Percentiles rank a stretch among this genome's conserved stretches.
phyloP scores from a whole-genome alignment of 805 yeast genomes.

The Ogataea paradorogensis region DNA sequence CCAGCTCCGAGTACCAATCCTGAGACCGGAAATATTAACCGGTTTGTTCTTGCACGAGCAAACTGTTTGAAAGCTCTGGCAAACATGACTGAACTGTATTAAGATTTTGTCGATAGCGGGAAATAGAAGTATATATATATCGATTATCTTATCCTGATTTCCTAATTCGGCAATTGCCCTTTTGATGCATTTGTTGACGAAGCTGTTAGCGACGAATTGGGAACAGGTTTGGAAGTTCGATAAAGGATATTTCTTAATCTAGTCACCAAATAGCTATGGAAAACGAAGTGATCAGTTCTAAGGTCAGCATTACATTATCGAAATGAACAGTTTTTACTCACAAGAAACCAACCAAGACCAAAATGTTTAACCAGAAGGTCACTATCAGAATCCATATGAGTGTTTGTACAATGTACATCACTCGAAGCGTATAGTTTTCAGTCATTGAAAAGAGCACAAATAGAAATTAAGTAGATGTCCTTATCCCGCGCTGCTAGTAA shows the following conservation, averaged over 20 bases:
- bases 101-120: not conserved
- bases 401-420: conserved; percentile 5
- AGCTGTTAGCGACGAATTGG: conserved; percentile 14
- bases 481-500: not conserved
- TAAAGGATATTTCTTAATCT: conserved; percentile 6
- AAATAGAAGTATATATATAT: no score
- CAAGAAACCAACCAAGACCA: conserved; percentile 15
- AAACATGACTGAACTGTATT: not conserved
- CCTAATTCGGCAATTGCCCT: conserved; percentile 16
- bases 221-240: conserved; percentile 2
- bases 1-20: conserved; percentile 10
- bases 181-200: conserved; percentile 4
- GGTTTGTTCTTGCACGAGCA: not conserved
- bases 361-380: conserved; percentile 15
- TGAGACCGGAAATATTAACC: conserved; percentile 1
- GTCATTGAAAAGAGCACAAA: conserved; percentile 1
- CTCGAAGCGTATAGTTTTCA: conserved; percentile 4
- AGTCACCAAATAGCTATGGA: conserved; percentile 9
- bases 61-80: conserved; percentile 4
- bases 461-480: conserved; percentile 1
- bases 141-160: conserved; percentile 9
- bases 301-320: not conserved
- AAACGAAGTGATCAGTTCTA: conserved; percentile 15
- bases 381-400: conserved; percentile 13
- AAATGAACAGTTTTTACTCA: conserved; percentile 4